A percentile compares a stretch with the other conserved stretches of the same genome.
Conservation (phyloP, 2,329 filamentous ascomycete species). For the Stagonosporopsis chrysanthemi region DNA sequence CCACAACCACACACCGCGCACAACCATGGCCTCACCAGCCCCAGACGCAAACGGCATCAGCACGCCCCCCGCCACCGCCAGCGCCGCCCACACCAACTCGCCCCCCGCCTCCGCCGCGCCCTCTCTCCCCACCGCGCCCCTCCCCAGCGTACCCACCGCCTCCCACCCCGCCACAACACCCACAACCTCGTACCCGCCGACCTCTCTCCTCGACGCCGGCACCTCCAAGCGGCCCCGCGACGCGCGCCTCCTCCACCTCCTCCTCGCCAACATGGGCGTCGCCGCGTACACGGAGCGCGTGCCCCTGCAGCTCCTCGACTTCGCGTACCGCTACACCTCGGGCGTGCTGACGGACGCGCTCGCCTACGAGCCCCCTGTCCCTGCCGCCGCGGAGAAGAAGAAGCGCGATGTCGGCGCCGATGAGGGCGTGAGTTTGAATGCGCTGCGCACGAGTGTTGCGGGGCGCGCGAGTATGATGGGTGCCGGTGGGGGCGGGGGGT, state of each 20-base stretch:
- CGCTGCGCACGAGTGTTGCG: conserved; percentile 75
- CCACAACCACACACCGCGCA: conserved; percentile 9
- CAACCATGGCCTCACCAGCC: conserved; percentile 49
- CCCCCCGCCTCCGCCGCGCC: conserved; percentile 33
- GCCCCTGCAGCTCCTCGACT: conserved; percentile 82
- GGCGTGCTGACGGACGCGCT: conserved; percentile 71
- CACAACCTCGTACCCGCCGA: conserved; percentile 34
- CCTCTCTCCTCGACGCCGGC: conserved; percentile 45
- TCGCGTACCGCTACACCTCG: conserved; percentile 82
- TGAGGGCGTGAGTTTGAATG: conserved; percentile 67
- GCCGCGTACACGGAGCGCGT: conserved; percentile 83
- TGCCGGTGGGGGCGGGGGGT: conserved; percentile 52
- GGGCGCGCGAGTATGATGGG: conserved; percentile 29
- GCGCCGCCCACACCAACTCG: conserved; percentile 37
- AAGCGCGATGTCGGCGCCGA: conserved; percentile 33
- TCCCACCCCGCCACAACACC: conserved; percentile 20
- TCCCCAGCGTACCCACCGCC: too few species aligned
- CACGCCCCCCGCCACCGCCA: conserved; percentile 47
- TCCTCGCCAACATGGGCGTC: conserved; percentile 80
- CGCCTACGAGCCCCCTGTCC: conserved; percentile 41
- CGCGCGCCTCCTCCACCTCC: conserved; percentile 78
- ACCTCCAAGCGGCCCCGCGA: conserved; percentile 71
- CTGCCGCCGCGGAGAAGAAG: conserved; percentile 36
- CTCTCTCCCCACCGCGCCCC: conserved; percentile 19
- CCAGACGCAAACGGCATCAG: conserved; percentile 50